Evolutionary conservation across 345 rosid species (phyloP), one percentile per base, ranked within the genome.

Genomic region (Arabidopsis suecica): DNA sequence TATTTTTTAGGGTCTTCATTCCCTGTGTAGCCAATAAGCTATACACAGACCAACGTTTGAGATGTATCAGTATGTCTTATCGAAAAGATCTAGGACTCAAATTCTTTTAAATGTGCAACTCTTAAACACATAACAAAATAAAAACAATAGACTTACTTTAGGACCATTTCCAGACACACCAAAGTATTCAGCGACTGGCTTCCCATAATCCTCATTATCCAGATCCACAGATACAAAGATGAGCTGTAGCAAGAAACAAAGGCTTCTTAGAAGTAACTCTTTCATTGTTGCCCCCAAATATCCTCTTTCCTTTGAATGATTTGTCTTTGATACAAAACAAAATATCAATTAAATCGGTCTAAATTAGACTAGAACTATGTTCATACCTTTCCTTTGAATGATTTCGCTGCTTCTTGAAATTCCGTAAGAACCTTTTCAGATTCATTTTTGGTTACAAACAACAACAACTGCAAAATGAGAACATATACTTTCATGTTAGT

Each of bases 161-260:
- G 99, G 88, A 70, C 83, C 87, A 75, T 78, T 76, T 69, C 89
- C 90, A 14, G 85, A 68, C 65, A 91, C 81, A 65, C 98, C 98
- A 78, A 96, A 96, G 82, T 93, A 96, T 3, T 96, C 97, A 67
- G 99, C 85, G 23, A 96, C 94, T 41, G 97, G 98, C 82, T 82
- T 88, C 77, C 98, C 99, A 61, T 82, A 84, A 51, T 93, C 99
- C 82, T 96, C 97, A 61, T 91, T 88, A 61, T 93, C 98, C 91
- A 87, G 75, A 67, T 96, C 94, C 75, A 93, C 98, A 69, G 76
- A 83, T 34, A 91, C 98, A 65, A 89, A 96, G 75, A 96, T 80
- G 71, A 96, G 87, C 99, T 96, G 90, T 85, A 80, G 63, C 44
- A 74, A 74, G 16, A 63, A 45, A 28, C 11, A 63, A 75, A 41